Base-by-base conservation (phyloP, 352 stramenopile genomes). In the Pythium diclinum region DNA sequence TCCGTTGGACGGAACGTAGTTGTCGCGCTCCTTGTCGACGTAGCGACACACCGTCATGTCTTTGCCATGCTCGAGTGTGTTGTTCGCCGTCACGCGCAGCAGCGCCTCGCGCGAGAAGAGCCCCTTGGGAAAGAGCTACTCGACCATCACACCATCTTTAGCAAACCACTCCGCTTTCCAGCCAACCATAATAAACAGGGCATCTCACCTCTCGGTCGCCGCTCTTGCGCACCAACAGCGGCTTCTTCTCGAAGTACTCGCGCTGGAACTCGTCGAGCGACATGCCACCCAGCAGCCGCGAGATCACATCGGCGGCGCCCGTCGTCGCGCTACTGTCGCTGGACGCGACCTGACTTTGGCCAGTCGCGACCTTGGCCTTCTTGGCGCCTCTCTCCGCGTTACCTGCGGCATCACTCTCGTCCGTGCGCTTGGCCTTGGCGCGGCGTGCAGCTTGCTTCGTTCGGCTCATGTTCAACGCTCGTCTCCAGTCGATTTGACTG, bases 191-290 rank as follows among this genome's bases (percentile, higher is more conserved):
- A 11, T 17, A 36, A 21, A 19, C 11, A 4, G 8, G 32, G 10
- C 33, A 17, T 44, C 61, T 34, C 51, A 82, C 76, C 65, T 74
- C 67, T 38, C 80, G 59, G 48, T 82, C 82, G 4, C 71, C 77
- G 14, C 74, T 75, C 32, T 69, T 78, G 44, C 77, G 77, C 47
- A 94, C 80, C 5, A 89, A 61, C 30, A 96, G 69, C 38, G 85
- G 87, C 63, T 94, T 92, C 69, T 92, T 92, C 70, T 96, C 87
- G 69, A 94, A 96, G 67, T 94, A 78, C 34, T 92, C 70, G 36
- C 63, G 63, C 51, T 88, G 61, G 64, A 96, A 96, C 40, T 62
- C 63, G 46, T 79, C 61, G 32, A 94, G 17, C 21, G 75, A 40
- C 74, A 93, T 89, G 28, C 77, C 82, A 14, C 85, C 81, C 44